Base-by-base conservation (phyloP, 768 basidiomycete genomes). In the Calvatia gigantea region DNA sequence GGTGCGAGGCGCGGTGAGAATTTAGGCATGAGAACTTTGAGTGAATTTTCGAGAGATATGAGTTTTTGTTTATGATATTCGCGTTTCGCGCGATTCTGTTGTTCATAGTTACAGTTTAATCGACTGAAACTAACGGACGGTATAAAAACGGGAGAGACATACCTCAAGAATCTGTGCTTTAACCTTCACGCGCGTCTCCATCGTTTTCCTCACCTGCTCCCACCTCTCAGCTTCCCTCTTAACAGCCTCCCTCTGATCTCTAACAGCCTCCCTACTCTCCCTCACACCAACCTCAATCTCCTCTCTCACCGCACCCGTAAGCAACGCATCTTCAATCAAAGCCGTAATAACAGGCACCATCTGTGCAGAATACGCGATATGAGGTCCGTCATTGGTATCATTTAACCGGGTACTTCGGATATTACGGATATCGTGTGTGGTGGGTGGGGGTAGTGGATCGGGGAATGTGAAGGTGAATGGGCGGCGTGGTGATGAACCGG, bases 281-380 rank as follows among this genome's bases (percentile, higher is more conserved):
- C 79, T 76, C 0, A 70, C 56, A 4, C 84, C 85, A 4, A 71
- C 71, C 8, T 90, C 89, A 14, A 93, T 69, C 52, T 84, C 86
- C 28, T 81, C 76, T 11, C 81, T 79, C 19, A 87, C 68, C 15
- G 64, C 61, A 42, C 73, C 69, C 6, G 83, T 76, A 25, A 75
- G 67, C 15, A 84, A 60, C 2, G 73, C 76, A 6, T 69, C 68
- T 35, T 86, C 75, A 12, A 87, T 76, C n/a, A 93, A 71, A 3
- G 81, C 77, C 6, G 75, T 58, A 27, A 91, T 63, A 19, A 88
- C 75, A 14, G 89, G 89, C 12, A 92, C 71, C 61, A 92, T 74
- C 61, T 91, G 90, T 4, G 76, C 76, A 0, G 87, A 62, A 76
- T 76, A 58, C 57, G 70, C 54, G 67, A 72, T 54, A 17, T 64